Conservation (phyloP, 2,329 filamentous ascomycete species). For the Colletotrichum sp. region DNA sequence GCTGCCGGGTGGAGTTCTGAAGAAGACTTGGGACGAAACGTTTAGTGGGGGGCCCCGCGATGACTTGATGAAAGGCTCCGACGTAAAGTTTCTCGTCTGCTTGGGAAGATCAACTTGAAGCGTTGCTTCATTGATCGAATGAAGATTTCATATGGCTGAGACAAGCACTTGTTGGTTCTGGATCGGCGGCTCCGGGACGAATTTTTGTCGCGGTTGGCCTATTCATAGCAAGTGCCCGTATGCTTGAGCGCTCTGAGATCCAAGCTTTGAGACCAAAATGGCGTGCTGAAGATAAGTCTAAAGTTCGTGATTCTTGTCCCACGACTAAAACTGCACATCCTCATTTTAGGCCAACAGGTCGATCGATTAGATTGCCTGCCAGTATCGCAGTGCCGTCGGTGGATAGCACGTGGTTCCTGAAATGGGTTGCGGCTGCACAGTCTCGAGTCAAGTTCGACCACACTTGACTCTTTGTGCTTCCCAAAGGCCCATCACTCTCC, state of each 20-base stretch:
- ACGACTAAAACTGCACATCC: not conserved
- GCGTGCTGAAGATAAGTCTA: not conserved
- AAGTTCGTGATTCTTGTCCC: not conserved
- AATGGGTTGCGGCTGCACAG: not conserved
- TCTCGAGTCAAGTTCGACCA: constrained; percentile 14
- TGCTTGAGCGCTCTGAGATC: not conserved
- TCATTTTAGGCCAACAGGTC: not conserved
- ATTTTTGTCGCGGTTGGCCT: not conserved
- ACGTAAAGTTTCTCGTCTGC: not conserved
- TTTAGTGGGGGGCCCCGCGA: not conserved
- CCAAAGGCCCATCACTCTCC: not conserved
- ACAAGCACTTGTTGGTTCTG: not conserved
- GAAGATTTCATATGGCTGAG: not conserved
- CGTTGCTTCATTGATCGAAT: not conserved
- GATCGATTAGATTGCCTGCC: not conserved
- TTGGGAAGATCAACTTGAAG: not conserved
- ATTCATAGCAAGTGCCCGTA: not conserved
- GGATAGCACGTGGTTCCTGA: not conserved
- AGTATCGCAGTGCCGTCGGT: not conserved
- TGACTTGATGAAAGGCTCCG: not conserved
- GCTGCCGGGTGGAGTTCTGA: not conserved
- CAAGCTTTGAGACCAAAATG: not conserved
- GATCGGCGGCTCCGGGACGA: not conserved
- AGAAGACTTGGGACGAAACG: constrained; percentile 4
- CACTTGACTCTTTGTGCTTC: not conserved